Evolutionary conservation across 1,284 basidiomycete species (phyloP), one percentile per base, ranked within the genome.

Genomic region (Puccinia triticina): DNA sequence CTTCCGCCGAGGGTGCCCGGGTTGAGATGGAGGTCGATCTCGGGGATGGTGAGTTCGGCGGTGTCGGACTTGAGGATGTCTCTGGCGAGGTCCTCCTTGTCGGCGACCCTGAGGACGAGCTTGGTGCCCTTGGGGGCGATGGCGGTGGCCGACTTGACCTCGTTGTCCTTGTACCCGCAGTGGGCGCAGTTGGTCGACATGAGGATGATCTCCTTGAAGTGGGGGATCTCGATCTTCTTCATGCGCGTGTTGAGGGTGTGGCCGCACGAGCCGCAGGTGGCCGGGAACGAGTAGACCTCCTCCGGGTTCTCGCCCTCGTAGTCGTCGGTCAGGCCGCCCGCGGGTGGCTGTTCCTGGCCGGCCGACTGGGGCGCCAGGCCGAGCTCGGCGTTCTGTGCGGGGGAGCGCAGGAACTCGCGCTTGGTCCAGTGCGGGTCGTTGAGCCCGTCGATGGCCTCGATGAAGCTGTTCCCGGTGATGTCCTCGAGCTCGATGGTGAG

Each of bases 141-240:
- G 0, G 95, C 95, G 1, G 92, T 89, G 34, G 96, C 95, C 10
- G 94, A 94, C 88, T 99, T 99, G 86, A 99, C 93, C 88, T 99
- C 96, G 87, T 97, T 98, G 88, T 99, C 96, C 84, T 94, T 90
- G 88, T 98, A 99, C 0, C 96, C 96, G 87, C 96, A 99, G 80
- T 89, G 88, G 80, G 94, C 94, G 88, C 97, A 99, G 87, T 98
- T 97, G 37, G 96, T 96, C 37, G 96, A 97, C 96, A 99, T 99
- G 88, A 99, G 96, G 84, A 99, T 89, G 83, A 96, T 93, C 86
- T 99, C 95, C 93, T 99, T 94, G 90, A 99, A 99, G 88, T 99
- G 96, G 0, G 97, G 97, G 84, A 99, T 98, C 85, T 92, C 92
- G 85, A 99, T 93, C 86, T 93, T 94, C 90, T 99, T 96, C 94